phyloP scores from a whole-genome alignment of 768 basidiomycete genomes.

The Megacollybia marginata region DNA sequence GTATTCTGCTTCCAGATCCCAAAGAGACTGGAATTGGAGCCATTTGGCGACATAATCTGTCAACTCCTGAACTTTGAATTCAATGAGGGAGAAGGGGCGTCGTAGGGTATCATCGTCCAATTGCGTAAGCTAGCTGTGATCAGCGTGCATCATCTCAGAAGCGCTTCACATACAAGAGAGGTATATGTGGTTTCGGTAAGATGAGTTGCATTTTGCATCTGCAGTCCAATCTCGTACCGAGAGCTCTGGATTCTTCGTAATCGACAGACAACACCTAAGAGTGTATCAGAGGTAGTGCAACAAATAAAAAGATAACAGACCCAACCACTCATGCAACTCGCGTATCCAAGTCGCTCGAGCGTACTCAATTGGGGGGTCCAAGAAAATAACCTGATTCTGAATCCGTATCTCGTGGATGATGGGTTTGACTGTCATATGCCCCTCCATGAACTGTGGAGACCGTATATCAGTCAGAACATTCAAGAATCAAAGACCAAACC shows the following conservation, averaged over 20 bases:
- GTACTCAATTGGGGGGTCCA: slow-evolving; percentile 95
- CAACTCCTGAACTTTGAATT: slow-evolving; percentile 80
- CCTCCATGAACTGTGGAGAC: slow-evolving; percentile 53
- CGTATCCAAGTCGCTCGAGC: slow-evolving; percentile 86
- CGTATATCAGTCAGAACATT: neutral
- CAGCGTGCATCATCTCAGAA: neutral
- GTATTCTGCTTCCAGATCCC: slow-evolving; percentile 97
- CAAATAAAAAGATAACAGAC: slow-evolving; percentile 25
- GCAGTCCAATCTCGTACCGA: slow-evolving; percentile 92
- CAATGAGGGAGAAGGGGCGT: slow-evolving; percentile 80
- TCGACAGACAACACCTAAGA: slow-evolving; percentile 76
- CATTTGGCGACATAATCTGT: slow-evolving; percentile 93
- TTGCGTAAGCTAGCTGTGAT: slow-evolving; percentile 49
- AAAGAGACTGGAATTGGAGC: slow-evolving; percentile 97
- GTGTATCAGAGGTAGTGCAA: neutral
- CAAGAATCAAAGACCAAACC: slow-evolving; percentile 28
- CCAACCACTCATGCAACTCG: slow-evolving; percentile 87
- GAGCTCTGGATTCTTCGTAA: slow-evolving; percentile 88
- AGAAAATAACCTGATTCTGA: slow-evolving; percentile 97
- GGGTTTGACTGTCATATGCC: slow-evolving; percentile 70
- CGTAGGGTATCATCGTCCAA: slow-evolving; percentile 70
- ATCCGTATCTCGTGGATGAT: slow-evolving; percentile 95
- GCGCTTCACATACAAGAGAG: slow-evolving; percentile 51
- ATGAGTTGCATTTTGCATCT: slow-evolving; percentile 64
- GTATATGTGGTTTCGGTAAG: slow-evolving; percentile 71